Conservation (phyloP, 495 filamentous ascomycete species). For the Neurospora discreta region DNA sequence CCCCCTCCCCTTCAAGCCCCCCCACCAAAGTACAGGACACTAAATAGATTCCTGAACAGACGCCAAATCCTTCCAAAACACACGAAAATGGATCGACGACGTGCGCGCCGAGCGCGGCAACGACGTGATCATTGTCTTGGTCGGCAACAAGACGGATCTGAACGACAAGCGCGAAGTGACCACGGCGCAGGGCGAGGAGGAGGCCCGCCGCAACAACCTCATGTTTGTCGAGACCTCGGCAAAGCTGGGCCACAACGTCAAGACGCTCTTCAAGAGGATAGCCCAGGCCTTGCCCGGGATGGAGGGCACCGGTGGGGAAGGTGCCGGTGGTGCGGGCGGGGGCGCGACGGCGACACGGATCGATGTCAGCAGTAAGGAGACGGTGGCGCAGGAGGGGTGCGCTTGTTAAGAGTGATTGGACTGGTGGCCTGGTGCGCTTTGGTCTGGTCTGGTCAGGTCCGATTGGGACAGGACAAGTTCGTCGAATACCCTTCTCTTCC, state of each 20-base stretch:
- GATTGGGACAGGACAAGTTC: neutral
- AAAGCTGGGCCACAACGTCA: conserved; percentile 96
- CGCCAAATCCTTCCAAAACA: conserved; percentile 92
- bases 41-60: too few species aligned
- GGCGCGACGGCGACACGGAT: conserved; percentile 46
- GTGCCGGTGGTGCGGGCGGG: neutral
- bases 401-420: conserved; percentile 45
- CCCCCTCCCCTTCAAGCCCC: neutral
- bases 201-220: conserved; percentile 91
- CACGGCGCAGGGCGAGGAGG: conserved; percentile 87
- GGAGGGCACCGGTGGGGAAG: conserved; percentile 62
- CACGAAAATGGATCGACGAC: conserved; percentile 98
- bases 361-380: conserved; percentile 80
- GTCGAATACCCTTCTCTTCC: neutral
- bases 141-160: conserved; percentile 98
- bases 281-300: conserved; percentile 95
- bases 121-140: conserved; percentile 96
- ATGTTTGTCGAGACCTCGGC: conserved; percentile 99
- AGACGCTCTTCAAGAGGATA: conserved; percentile 91
- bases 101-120: conserved; percentile 92
- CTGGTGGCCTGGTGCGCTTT: neutral
- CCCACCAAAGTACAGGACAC: neutral
- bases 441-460: neutral
- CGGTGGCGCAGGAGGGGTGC: conserved; percentile 64
- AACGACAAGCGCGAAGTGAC: conserved; percentile 97